Evolutionary conservation across 441 rosid species (phyloP).

Genomic region (Bruguiera hainesii): DNA sequence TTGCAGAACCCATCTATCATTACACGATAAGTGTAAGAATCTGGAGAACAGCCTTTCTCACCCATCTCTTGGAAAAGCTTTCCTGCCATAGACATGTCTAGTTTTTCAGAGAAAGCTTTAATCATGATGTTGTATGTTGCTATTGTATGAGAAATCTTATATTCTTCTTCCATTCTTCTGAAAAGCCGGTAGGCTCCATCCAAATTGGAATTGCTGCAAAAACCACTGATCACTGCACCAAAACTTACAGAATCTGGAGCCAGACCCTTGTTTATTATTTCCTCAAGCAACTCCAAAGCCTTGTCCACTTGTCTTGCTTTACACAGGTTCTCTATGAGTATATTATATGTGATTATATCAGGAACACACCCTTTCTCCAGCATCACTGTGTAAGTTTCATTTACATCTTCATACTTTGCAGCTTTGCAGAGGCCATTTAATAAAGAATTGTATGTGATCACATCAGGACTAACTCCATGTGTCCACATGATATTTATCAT

Average conservation of each 20-base stretch:
- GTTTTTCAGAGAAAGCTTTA: constrained; percentile 61
- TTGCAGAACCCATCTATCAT: constrained; percentile 88
- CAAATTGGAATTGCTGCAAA: constrained; percentile 59
- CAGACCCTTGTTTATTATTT: constrained; percentile 52
- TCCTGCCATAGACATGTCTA: constrained; percentile 53
- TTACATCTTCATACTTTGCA: constrained; percentile 69
- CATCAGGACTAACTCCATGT: constrained; percentile 69
- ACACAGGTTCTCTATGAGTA: constrained; percentile 83
- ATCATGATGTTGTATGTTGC: constrained; percentile 80
- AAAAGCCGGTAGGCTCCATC: constrained; percentile 64
- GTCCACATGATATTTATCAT: constrained; percentile 61
- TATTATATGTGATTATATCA: constrained; percentile 71
- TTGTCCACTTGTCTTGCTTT: constrained; percentile 56
- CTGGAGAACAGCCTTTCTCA: constrained; percentile 51
- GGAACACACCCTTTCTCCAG: constrained; percentile 68
- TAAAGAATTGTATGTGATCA: constrained; percentile 82
- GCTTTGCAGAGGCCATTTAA: constrained; percentile 90
- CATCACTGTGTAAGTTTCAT: constrained; percentile 70
- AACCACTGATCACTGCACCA: constrained; percentile 68
- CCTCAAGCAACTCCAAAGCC: constrained; percentile 62
- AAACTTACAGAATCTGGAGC: constrained; percentile 62
- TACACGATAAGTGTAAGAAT: constrained; percentile 68
- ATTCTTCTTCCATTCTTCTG: constrained; percentile 49
- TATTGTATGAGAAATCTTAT: constrained; percentile 50
- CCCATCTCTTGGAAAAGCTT: constrained; percentile 72